phyloP scores from a whole-genome alignment of 176 grass and related monocot genomes.

The Eragrostis nindensis region DNA sequence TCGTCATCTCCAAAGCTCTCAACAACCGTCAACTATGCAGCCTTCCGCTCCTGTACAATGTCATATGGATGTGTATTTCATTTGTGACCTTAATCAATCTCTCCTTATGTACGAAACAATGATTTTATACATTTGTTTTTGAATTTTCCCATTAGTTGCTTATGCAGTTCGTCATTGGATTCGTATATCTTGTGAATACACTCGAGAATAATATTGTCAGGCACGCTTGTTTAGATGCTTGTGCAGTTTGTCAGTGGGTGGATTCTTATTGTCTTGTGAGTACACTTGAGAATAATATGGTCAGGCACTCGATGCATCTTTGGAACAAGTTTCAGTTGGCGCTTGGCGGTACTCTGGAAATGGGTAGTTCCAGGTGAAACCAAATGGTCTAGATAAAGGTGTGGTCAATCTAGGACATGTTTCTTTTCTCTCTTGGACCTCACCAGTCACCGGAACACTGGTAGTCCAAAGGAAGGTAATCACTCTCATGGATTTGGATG shows the following conservation, averaged over 20 bases:
- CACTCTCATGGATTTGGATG: neutral
- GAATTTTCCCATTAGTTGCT: conserved; percentile 21
- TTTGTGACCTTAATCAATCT: conserved; percentile 37
- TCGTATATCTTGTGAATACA: conserved; percentile 22
- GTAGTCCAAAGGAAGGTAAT: neutral
- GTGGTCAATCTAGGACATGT: too few relatives aligned
- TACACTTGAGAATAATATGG: neutral
- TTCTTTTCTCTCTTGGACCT: neutral
- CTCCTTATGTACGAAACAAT: conserved; percentile 13
- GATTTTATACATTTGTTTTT: conserved; percentile 15
- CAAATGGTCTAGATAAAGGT: too few relatives aligned
- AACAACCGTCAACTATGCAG: conserved; percentile 26
- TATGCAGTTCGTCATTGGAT: conserved; percentile 6
- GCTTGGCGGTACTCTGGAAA: neutral
- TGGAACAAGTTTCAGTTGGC: neutral
- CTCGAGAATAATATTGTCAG: conserved; percentile 9
- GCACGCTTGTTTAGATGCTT: conserved; percentile 13
- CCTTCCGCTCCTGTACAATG: neutral
- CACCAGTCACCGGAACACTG: neutral
- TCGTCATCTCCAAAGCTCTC: neutral
- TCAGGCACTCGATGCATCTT: neutral
- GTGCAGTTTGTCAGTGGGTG: neutral
- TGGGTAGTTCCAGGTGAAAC: neutral
- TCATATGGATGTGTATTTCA: conserved; percentile 35
- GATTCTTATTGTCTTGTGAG: neutral